These are phyloP conservation scores for Myriosclerotinia curreyana DNA, from an alignment of 2,329 filamentous ascomycete genomes.

Conservation along the genomic window DNA sequence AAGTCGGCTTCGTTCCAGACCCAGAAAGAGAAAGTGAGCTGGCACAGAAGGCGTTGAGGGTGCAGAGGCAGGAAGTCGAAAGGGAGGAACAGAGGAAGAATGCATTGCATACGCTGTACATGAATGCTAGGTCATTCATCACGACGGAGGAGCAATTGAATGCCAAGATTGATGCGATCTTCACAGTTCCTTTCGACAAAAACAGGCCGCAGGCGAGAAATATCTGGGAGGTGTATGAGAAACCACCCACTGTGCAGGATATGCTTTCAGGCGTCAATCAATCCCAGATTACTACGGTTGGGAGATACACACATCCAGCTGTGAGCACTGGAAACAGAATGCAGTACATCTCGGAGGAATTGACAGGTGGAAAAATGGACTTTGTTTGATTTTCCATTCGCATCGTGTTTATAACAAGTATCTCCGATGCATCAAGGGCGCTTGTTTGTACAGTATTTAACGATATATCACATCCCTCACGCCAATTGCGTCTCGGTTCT, in stretches of 20 bases:
- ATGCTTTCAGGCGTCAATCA: conserved; percentile 44
- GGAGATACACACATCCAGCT: conserved; percentile 34
- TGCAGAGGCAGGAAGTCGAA: conserved; percentile 46
- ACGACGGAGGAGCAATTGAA: conserved; percentile 75
- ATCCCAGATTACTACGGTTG: conserved; percentile 39
- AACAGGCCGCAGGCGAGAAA: conserved; percentile 25
- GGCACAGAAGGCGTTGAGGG: conserved; percentile 45
- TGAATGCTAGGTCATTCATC: conserved; percentile 85
- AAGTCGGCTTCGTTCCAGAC: conserved; percentile 56
- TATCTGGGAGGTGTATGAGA: conserved; percentile 36
- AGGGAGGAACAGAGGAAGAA: conserved; percentile 63
- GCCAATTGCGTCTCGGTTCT: not conserved
- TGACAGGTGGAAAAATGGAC: conserved; percentile 64
- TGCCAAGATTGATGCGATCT: conserved; percentile 69
- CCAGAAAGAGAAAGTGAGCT: conserved; percentile 56
- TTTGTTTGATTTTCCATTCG: conserved; percentile 18
- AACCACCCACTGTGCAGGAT: conserved; percentile 48
- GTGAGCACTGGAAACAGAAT: conserved; percentile 54
- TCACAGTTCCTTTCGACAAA: conserved; percentile 47
- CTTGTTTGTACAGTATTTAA: conserved; percentile 4
- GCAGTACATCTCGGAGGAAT: conserved; percentile 61
- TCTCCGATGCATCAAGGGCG: not conserved
- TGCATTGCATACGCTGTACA: conserved; percentile 81
- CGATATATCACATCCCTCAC: not conserved
- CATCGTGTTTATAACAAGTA: not conserved